A percentile compares a stretch with the other conserved stretches of the same genome.
Evolutionary conservation across 129 eudicot species (phyloP).

Genomic region (Artemisia tridentata): DNA sequence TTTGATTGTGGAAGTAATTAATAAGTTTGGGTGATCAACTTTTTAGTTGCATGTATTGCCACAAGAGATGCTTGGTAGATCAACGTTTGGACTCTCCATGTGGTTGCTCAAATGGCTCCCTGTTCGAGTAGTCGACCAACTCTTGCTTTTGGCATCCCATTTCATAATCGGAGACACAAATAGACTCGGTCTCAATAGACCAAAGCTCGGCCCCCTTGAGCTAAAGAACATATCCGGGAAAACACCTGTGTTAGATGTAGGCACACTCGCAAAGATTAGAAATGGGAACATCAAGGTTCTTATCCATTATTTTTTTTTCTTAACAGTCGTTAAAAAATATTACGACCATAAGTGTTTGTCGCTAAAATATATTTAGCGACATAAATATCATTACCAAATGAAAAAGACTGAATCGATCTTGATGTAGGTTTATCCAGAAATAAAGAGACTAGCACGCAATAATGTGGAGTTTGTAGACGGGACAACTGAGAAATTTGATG

Average conservation of each 20-base stretch:
- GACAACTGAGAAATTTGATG: conserved; percentile 49
- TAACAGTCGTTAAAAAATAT: not conserved
- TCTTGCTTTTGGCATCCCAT: conserved; percentile 49
- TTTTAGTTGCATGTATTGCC: conserved; percentile 73
- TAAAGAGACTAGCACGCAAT: conserved; percentile 41
- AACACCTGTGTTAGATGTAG: conserved; percentile 75
- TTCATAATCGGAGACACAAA: conserved; percentile 52
- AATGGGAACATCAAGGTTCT: conserved; percentile 56
- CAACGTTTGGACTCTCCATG: conserved; percentile 68
- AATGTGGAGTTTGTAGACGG: conserved; percentile 64
- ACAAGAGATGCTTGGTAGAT: conserved; percentile 63
- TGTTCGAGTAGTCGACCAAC: conserved; percentile 41
- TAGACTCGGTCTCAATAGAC: conserved; percentile 52
- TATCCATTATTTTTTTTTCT: not conserved
- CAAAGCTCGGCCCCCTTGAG: conserved; percentile 66
- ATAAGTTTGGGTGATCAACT: conserved; percentile 2
- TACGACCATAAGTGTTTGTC: not conserved
- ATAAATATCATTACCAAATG: not conserved
- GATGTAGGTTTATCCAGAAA: conserved; percentile 58
- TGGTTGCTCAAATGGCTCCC: conserved; percentile 61
- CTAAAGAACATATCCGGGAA: conserved; percentile 51
- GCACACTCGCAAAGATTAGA: conserved; percentile 63
- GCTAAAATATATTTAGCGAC: not conserved
- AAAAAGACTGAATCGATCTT: conserved; percentile 11
- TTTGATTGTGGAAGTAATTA: conserved; percentile 7